Evolutionary conservation across 2,329 filamentous ascomycete species (phyloP).

Genomic region (Drechslerella coelobrocha): DNA sequence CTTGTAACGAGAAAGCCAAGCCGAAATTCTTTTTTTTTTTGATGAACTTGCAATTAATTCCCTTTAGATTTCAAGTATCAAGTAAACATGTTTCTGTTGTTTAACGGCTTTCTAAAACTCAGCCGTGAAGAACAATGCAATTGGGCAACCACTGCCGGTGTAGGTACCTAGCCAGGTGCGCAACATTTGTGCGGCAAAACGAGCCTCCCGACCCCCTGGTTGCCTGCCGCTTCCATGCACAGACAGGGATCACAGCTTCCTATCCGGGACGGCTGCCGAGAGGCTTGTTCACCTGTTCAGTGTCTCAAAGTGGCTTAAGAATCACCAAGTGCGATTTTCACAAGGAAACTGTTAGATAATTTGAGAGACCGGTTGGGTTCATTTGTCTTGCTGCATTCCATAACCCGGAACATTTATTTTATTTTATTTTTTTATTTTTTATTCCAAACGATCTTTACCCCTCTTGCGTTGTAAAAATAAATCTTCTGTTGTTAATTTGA

Average conservation of each 20-base stretch:
- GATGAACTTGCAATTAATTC: no score
- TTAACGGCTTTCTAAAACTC: no score
- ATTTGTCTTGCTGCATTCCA: no score
- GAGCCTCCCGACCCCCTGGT: conserved; percentile 28
- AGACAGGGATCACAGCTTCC: conserved; percentile 24
- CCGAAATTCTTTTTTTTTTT: no score
- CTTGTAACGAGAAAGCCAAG: no score
- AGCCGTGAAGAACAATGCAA: conserved; percentile 3
- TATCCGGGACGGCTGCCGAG: conserved; percentile 32
- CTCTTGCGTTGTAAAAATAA: no score
- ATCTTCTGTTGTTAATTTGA: conserved; percentile 13
- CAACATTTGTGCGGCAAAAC: conserved; percentile 30
- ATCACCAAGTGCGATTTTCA: background rate
- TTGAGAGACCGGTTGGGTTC: no score
- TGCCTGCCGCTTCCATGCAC: conserved; percentile 48
- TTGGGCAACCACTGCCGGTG: conserved; percentile 14
- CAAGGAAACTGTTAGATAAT: no score
- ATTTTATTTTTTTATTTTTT: conserved; percentile 14
- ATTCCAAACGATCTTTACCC: no score
- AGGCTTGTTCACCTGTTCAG: conserved; percentile 25
- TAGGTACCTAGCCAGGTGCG: background rate
- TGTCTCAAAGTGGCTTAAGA: conserved; percentile 29
- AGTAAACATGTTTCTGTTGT: no score
- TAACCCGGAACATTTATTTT: conserved; percentile 1
- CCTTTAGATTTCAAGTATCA: no score